phyloP scores from a whole-genome alignment of 345 rosid genomes.

The Citrus australasica region DNA sequence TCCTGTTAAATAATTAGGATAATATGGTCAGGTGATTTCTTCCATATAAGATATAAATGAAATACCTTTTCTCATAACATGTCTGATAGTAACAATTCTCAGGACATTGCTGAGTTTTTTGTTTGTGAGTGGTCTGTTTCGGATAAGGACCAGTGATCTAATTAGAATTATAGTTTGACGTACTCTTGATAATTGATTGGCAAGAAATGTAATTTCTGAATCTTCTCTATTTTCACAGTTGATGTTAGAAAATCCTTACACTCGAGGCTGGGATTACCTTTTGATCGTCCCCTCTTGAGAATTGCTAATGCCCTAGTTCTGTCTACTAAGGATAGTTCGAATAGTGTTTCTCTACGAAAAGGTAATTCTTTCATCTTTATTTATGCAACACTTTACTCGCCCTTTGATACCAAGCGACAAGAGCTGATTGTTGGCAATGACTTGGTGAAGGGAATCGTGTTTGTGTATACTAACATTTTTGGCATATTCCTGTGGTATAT shows the following conservation, averaged over 20 bases:
- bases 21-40: neutral
- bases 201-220: neutral
- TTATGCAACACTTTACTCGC: neutral
- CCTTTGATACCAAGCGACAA: no score
- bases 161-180: neutral
- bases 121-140: neutral
- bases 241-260: constrained; percentile 74
- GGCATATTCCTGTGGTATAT: constrained; percentile 13
- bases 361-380: constrained; percentile 35
- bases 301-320: constrained; percentile 72
- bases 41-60: neutral
- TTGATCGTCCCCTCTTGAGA: constrained; percentile 85
- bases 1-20: neutral
- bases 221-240: constrained; percentile 42
- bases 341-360: constrained; percentile 36
- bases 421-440: no score
- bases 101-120: neutral
- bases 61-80: neutral
- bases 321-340: constrained; percentile 39
- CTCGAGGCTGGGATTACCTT: constrained; percentile 72
- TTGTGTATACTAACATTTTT: constrained; percentile 12
- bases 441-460: neutral
- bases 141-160: neutral
- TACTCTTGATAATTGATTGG: neutral
- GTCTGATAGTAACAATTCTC: neutral